These are phyloP conservation scores for Cordia subcordata DNA, from an alignment of 257 asterid genomes.

Conservation along the genomic window DNA sequence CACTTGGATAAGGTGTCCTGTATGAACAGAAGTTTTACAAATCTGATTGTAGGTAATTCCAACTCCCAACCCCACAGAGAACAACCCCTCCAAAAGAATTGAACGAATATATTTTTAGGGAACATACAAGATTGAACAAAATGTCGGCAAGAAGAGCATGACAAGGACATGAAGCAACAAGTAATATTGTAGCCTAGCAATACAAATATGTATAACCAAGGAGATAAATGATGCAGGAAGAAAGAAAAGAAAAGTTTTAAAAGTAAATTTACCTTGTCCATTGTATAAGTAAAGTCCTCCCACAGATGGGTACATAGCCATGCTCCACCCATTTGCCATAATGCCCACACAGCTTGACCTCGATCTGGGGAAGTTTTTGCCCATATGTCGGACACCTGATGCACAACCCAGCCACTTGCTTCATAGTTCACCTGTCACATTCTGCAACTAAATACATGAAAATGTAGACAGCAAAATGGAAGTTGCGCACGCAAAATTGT, in stretches of 20 bases:
- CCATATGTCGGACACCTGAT: conserved; percentile 79
- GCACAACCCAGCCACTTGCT: conserved; percentile 80
- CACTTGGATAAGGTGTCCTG: too few species aligned
- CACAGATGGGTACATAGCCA: conserved; percentile 83
- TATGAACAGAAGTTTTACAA: too few species aligned
- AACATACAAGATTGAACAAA: too few species aligned
- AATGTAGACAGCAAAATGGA: conserved; percentile 14
- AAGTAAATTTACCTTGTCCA: conserved; percentile 53
- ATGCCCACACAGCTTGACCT: conserved; percentile 61
- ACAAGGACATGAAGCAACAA: too few species aligned
- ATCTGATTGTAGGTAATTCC: too few species aligned
- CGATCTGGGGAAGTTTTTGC: conserved; percentile 69
- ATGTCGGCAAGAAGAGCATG: too few species aligned
- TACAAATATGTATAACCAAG: background rate
- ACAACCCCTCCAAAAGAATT: too few species aligned
- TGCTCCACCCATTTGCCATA: conserved; percentile 90
- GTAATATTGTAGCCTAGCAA: background rate
- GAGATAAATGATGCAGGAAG: background rate
- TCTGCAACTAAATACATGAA: conserved; percentile 57
- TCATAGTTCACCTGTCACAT: conserved; percentile 76
- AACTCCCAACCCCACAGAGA: too few species aligned
- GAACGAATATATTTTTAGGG: too few species aligned
- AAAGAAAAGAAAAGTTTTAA: background rate
- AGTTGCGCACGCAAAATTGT: too few species aligned
- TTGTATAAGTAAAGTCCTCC: conserved; percentile 72